phyloP scores from a whole-genome alignment of 257 asterid species.

The Lycium barbarum region DNA sequence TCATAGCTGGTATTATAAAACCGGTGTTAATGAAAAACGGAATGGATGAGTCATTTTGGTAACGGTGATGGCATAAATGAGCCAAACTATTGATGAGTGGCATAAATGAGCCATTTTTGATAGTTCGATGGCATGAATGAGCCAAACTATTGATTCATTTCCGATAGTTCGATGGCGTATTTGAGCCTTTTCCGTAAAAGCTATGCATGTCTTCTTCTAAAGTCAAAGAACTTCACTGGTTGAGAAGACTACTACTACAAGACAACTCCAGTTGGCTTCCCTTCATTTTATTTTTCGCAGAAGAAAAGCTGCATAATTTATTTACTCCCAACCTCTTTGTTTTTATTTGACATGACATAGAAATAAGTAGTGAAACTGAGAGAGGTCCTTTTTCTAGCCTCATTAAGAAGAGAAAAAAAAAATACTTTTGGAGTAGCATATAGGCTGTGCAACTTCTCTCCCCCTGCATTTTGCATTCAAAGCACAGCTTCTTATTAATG shows the following conservation, averaged over 20 bases:
- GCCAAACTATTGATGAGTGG: too few relatives aligned
- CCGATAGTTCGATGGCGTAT: too few relatives aligned
- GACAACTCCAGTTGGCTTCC: constrained; percentile 42
- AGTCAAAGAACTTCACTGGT: constrained; percentile 28
- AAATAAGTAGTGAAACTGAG: constrained; percentile 34
- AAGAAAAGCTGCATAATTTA: constrained; percentile 35
- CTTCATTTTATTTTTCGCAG: constrained; percentile 27
- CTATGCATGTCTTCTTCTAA: constrained; percentile 5
- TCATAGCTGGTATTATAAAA: too few relatives aligned
- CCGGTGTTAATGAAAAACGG: too few relatives aligned
- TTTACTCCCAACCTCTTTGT: constrained; percentile 37
- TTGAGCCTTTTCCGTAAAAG: neutral
- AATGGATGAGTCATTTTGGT: too few relatives aligned
- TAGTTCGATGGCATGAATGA: too few relatives aligned
- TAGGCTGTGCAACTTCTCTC: constrained; percentile 30
- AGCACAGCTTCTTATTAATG: constrained; percentile 37
- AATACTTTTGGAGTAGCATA: constrained; percentile 29
- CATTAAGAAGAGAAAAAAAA: neutral
- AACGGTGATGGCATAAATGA: too few relatives aligned
- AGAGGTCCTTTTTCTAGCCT: constrained; percentile 25
- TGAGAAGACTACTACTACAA: constrained; percentile 29
- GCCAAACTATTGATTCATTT: too few relatives aligned
- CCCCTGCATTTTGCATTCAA: constrained; percentile 39
- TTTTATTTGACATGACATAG: constrained; percentile 42
- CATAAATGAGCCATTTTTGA: too few relatives aligned